Evolutionary conservation across 2,329 filamentous ascomycete species (phyloP), one percentile per base, ranked within the genome.

Genomic region (Capronia epimyces): DNA sequence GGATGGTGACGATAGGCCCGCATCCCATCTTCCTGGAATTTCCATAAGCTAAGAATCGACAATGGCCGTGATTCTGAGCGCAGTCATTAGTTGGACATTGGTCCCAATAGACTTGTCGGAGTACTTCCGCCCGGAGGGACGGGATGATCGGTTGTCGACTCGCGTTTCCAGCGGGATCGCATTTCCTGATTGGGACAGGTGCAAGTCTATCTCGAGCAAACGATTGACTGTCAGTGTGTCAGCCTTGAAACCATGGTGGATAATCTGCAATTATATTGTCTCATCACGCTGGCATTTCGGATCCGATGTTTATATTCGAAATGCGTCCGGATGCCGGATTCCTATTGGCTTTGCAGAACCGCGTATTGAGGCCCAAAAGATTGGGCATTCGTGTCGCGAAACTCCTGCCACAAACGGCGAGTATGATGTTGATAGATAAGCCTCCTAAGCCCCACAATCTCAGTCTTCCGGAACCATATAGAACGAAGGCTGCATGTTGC

Each of bases 181-280:
- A 56, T 58, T 58, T 24, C 56, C 56, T 12, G 15, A 48, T 58
- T 39, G 43, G 48, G 56, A 36, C 31, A 48, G 46, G 47, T 36
- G 31, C 31, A 46, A 54, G 24, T 43, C 37, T 36, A 44, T 50
- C 18, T 43, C 15, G 22, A 22, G 36, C 16, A 43, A 37, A 4
- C 20, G 34, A 20, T 12, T 37, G 34, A 37, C 15, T 3, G 34
- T 15, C 15, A 18, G 18, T 45, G 46, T 46, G 46, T 52, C 46
- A 53, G 42, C 46, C 27, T 56, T 49, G 50, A 53, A 39, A 48
- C 48, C 40, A 51, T 45, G 43, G 36, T 34, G 42, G 43, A 18
- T 44, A 45, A 46, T n/a, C 25, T 32, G 43, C 40, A 29, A 50
- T 20, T 37, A n/a, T 27, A 21, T 13, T 3, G 7, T 9, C 12